phyloP scores from a whole-genome alignment of 2,329 filamentous ascomycete genomes.

The Penicillium sp. region DNA sequence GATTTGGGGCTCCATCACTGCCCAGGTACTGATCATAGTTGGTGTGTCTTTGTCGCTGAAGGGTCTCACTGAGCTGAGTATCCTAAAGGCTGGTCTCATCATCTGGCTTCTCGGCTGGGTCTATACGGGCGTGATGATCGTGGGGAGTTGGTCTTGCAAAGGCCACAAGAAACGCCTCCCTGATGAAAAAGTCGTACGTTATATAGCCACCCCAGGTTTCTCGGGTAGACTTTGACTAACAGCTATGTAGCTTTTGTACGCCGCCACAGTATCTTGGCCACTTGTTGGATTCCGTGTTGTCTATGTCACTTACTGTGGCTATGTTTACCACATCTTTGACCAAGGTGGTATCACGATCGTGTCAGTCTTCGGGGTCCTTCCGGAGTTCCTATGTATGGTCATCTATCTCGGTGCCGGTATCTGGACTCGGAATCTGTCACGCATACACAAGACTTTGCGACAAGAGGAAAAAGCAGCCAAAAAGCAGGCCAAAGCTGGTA shows the following conservation, averaged over 20 bases:
- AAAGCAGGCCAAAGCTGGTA: background rate
- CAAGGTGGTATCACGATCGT: background rate
- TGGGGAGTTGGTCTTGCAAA: background rate
- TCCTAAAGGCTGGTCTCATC: constrained; percentile 6
- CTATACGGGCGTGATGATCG: background rate
- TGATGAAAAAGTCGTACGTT: constrained; percentile 3
- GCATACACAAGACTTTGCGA: background rate
- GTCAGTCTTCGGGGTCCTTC: constrained; percentile 27
- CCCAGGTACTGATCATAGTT: constrained; percentile 9
- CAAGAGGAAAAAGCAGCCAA: background rate
- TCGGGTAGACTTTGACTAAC: background rate
- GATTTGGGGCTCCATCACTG: constrained; percentile 2
- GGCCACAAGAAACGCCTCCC: background rate
- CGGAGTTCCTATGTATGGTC: constrained; percentile 25
- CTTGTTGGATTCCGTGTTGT: constrained; percentile 3
- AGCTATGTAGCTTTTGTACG: background rate
- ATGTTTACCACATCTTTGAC: background rate
- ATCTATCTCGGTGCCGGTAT: constrained; percentile 14
- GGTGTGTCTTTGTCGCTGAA: constrained; percentile 9
- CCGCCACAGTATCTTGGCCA: constrained; percentile 1
- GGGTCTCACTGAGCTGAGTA: background rate
- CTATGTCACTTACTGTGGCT: background rate
- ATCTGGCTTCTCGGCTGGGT: constrained; percentile 11
- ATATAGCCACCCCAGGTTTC: too few species aligned
- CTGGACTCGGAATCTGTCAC: constrained; percentile 3